Evolutionary conservation across 2,329 filamentous ascomycete species (phyloP).

Genomic region (Ustulina deusta): DNA sequence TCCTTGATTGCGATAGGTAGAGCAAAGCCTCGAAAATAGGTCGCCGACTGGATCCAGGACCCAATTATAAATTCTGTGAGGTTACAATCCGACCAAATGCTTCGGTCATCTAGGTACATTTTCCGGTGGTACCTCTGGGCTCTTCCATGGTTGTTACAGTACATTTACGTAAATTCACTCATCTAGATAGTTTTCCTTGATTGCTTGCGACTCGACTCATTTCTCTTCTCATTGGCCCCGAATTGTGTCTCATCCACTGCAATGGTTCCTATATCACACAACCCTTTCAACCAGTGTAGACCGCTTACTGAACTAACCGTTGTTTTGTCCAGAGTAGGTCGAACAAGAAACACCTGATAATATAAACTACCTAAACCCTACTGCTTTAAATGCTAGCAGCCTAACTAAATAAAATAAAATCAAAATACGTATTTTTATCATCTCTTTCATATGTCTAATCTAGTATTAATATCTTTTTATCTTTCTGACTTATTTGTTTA

Average conservation of each 20-base stretch:
- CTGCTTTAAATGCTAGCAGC: no score
- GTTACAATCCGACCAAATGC: slow-evolving; percentile 9
- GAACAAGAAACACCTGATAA: no score
- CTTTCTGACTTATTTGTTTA: no score
- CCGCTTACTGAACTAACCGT: not conserved
- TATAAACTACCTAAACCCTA: no score
- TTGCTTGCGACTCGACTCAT: not conserved
- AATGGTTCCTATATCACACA: slow-evolving; percentile 7
- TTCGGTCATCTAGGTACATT: slow-evolving; percentile 11
- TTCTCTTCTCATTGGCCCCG: not conserved
- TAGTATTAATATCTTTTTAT: no score
- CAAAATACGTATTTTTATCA: no score
- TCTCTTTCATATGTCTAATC: no score
- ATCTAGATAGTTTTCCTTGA: not conserved
- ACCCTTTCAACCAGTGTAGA: not conserved
- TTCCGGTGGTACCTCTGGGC: not conserved
- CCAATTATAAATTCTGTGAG: not conserved
- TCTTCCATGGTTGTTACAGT: not conserved
- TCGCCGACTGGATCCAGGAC: slow-evolving; percentile 13
- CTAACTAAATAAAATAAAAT: no score
- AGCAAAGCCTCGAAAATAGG: not conserved
- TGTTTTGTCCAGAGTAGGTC: no score
- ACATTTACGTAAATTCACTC: not conserved
- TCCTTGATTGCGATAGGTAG: not conserved
- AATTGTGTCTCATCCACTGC: slow-evolving; percentile 9